These are phyloP conservation scores for Euphorbia pulcherrima DNA, from an alignment of 345 rosid genomes.

Conservation along the genomic window DNA sequence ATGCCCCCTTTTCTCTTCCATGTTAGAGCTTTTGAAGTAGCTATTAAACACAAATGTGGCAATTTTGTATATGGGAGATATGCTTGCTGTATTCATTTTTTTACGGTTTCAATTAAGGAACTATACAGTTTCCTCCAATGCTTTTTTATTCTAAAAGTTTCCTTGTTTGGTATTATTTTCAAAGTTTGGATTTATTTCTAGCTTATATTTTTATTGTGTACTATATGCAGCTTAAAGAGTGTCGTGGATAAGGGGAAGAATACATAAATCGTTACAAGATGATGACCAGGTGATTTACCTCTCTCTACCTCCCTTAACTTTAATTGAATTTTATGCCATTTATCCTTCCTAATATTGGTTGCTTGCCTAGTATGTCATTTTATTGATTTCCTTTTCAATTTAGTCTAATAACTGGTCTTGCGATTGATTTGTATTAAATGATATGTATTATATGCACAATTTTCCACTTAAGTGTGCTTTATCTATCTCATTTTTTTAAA, in stretches of 20 bases:
- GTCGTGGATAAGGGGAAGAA: conserved; percentile 90
- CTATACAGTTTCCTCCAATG: background rate
- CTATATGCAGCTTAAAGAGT: conserved; percentile 73
- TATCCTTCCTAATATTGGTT: too few relatives aligned
- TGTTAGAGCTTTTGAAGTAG: too few relatives aligned
- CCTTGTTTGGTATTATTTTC: too few relatives aligned
- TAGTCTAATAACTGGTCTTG: too few relatives aligned
- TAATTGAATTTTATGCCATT: too few relatives aligned
- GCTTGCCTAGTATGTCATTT: too few relatives aligned
- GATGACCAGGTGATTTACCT: conserved; percentile 75
- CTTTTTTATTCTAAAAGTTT: background rate
- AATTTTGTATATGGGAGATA: background rate
- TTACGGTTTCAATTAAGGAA: background rate
- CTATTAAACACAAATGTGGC: background rate
- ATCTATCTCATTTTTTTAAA: too few relatives aligned
- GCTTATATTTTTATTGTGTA: conserved; percentile 11
- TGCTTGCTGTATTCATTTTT: conserved; percentile 3
- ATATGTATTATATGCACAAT: too few relatives aligned
- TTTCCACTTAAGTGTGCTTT: too few relatives aligned
- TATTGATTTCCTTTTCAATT: too few relatives aligned
- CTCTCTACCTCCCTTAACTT: background rate
- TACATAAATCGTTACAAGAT: conserved; percentile 83
- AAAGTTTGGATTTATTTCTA: conserved; percentile 16
- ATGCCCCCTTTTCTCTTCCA: background rate
- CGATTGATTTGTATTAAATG: too few relatives aligned